phyloP scores from a whole-genome alignment of 352 stramenopile species.

The Phytophthora citrophthora region DNA sequence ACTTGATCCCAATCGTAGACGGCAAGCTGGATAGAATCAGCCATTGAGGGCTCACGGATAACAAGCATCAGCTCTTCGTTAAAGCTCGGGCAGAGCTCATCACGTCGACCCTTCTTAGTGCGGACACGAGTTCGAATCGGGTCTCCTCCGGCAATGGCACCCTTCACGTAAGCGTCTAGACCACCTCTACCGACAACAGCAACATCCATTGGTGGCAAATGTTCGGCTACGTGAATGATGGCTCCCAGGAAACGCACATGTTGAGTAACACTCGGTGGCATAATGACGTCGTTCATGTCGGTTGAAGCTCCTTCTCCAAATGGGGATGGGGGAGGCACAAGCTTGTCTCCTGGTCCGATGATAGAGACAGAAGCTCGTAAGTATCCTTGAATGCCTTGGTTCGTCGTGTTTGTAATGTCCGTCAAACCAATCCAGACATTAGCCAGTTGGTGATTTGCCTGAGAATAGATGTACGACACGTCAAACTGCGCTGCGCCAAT shows the following conservation, averaged over 20 bases:
- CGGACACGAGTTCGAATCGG: constrained; percentile 74
- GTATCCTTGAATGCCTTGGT: constrained; percentile 92
- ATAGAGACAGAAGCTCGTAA: constrained; percentile 89
- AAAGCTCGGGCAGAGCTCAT: constrained; percentile 73
- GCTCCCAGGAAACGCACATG: constrained; percentile 75
- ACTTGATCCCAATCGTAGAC: constrained; percentile 86
- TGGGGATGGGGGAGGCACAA: constrained; percentile 69
- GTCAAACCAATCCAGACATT: constrained; percentile 92
- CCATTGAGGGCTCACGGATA: constrained; percentile 81
- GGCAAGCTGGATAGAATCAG: constrained; percentile 71
- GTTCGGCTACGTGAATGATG: constrained; percentile 73
- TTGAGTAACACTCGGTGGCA: constrained; percentile 77
- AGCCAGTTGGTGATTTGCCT: constrained; percentile 88
- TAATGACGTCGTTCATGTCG: constrained; percentile 76
- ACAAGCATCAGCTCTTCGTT: constrained; percentile 85
- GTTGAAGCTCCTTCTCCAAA: constrained; percentile 49
- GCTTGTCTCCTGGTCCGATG: constrained; percentile 87
- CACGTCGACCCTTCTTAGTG: constrained; percentile 76
- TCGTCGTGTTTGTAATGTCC: constrained; percentile 79
- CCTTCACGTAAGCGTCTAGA: constrained; percentile 78
- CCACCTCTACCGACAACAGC: constrained; percentile 64
- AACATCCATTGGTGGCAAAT: constrained; percentile 80
- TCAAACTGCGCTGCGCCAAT: constrained; percentile 91
- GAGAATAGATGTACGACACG: constrained; percentile 87
- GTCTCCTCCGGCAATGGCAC: constrained; percentile 61